Base-by-base conservation (phyloP, 2,329 filamentous ascomycete genomes). In the Ilyonectria destructans region DNA sequence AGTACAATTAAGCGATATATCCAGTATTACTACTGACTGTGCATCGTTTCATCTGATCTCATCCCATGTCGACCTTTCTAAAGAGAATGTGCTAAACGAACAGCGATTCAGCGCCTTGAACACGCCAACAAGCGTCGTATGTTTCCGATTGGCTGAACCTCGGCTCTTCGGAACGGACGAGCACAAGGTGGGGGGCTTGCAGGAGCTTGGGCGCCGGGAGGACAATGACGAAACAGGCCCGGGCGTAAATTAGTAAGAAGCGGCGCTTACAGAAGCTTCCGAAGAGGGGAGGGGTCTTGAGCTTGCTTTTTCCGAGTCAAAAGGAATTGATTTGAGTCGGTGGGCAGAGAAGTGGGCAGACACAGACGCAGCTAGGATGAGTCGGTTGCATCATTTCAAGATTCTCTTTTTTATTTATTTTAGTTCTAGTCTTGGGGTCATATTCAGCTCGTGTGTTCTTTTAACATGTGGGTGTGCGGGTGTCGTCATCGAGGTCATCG, bases 401-500 rank as follows among this genome's bases (percentile, higher is more conserved):
- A 17, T 23, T 12, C 17, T 12, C 2, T 12, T 33, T 12, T 33
- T 12, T 23, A 23, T 4, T 3, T 23, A 23, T 23, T 23, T 23
- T 23, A 23, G 48, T 51, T 15, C 48, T 15, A 31, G 23, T 4
- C 8, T 23, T n/a, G 40, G 48, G 48, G 35, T 31, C 31, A 17
- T 17, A 35, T 65, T 15, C 46, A 17, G 51, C 51, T 61, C 31
- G 63, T 21, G 51, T 62, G 46, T 37, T 23, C 31, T 54, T 52
- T 29, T 58, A 63, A 63, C 66, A 68, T 59, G 55, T 68, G 67
- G 40, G 67, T 59, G 55, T 69, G 67, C 31, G 52, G 26, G 63
- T 70, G 73, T 75, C 73, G 73, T 75, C 73, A 75, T 75, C 70
- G 73, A 71, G 69, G 71, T 69, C 51, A 71, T 75, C 69, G 56